A percentile compares a stretch with the other conserved stretches of the same genome.
These are phyloP conservation scores for Physaria fendleri DNA, from an alignment of 345 rosid species.

Conservation along the genomic window DNA sequence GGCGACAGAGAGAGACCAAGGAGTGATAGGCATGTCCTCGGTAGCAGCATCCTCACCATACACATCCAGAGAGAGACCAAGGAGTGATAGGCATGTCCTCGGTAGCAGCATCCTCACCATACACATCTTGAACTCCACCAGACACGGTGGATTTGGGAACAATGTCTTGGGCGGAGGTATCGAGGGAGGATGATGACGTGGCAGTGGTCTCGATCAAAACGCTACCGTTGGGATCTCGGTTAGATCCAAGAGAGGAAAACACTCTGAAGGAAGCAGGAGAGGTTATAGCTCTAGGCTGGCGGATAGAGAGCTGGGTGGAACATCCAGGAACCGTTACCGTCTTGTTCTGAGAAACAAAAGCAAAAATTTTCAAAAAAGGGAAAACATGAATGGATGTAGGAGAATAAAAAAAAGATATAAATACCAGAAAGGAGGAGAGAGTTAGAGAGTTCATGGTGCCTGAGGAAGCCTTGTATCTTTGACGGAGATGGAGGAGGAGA, in stretches of 20 bases:
- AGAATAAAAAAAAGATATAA: not conserved
- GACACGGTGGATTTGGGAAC: conserved; percentile 40
- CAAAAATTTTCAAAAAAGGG: not conserved
- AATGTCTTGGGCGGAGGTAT: conserved; percentile 36
- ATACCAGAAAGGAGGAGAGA: conserved; percentile 46
- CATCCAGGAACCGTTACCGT: conserved; percentile 38
- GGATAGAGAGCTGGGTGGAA: conserved; percentile 33
- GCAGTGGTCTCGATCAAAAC: conserved; percentile 40
- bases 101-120: conserved; percentile 63
- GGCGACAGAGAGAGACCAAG: conserved; percentile 78
- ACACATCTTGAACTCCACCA: conserved; percentile 58
- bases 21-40: conserved; percentile 71
- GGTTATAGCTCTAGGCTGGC: conserved; percentile 25
- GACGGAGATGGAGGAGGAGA: conserved; percentile 15
- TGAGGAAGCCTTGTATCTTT: conserved; percentile 10
- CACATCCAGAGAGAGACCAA: conserved; percentile 63
- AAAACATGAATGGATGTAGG: not conserved
- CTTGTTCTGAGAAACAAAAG: conserved; percentile 38
- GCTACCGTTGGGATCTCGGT: conserved; percentile 38
- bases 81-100: conserved; percentile 79
- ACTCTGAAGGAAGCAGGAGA: conserved; percentile 35
- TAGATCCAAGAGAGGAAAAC: conserved; percentile 34
- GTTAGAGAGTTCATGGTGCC: conserved; percentile 45
- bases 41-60: conserved; percentile 67
- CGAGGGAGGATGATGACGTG: conserved; percentile 25